Base-by-base conservation (phyloP, 441 rosid species). In the Populus tomentosa region DNA sequence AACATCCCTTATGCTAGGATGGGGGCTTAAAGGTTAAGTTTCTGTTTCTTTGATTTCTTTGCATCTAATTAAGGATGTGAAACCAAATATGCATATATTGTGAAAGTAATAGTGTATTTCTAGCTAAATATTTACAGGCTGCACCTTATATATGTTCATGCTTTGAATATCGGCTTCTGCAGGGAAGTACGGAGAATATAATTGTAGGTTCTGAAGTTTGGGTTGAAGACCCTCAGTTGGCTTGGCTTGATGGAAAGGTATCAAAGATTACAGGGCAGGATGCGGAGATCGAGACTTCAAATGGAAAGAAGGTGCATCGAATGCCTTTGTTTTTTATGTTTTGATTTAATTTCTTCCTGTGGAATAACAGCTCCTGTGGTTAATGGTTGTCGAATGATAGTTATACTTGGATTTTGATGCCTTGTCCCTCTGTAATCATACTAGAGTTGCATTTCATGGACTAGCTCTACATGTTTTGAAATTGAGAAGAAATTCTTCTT, bases 171-270 rank as follows among this genome's bases (percentile, higher is more conserved):
- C 38, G 81, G 63, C 64, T 50, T 75, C 21, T 83, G 84, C 90
- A 94, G 98, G 97, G 89, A 82, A 90, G 95, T 83, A 85, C 90
- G 4, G 97, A 91, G 67, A 95, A 92, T 76, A 94, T 95, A 72
- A 92, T 87, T 76, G 98, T 90, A 4, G 95, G 95, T 80, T 95
- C 98, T 81, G 89, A 94, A 36, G 93, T 94, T 80, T 95, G 98
- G 99, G 89, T 83, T 23, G 99, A 95, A 84, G 97, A 95, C 83
- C 74, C 88, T 14, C 93, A 86, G 0, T 53, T 72, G 63, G 92
- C 98, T 80, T 95, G 99, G 98, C 74, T 91, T 77, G 95, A 91
- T 82, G 99, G 98, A 53, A 78, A 78, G 76, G 97, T 95, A 71
- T 72, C 77, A 67, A 94, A 91, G 82, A 90, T 95, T 77, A 86